These are phyloP conservation scores for Sclerotinia spermophila DNA, from an alignment of 2,329 filamentous ascomycete species.

Conservation along the genomic window DNA sequence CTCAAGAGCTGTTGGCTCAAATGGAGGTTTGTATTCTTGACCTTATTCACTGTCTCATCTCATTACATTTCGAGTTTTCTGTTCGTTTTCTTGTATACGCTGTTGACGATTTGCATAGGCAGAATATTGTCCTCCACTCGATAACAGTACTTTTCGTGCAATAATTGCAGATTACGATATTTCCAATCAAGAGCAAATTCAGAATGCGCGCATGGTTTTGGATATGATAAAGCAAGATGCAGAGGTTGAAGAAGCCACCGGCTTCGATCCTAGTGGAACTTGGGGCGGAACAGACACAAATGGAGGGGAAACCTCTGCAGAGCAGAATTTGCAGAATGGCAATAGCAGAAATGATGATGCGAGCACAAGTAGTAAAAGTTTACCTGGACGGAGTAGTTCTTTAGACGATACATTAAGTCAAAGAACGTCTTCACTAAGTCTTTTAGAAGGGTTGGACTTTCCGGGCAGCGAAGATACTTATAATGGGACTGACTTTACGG, in stretches of 20 bases:
- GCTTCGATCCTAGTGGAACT: slow-evolving; percentile 75
- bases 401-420: slow-evolving; percentile 35
- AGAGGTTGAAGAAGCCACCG: slow-evolving; percentile 63
- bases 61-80: not conserved
- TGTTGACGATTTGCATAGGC: slow-evolving; percentile 2
- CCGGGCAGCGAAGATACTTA: slow-evolving; percentile 45
- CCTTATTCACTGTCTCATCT: not conserved
- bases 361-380: slow-evolving; percentile 29
- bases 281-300: slow-evolving; percentile 42
- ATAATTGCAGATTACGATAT: slow-evolving; percentile 74
- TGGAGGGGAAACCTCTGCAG: not conserved
- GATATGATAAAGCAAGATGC: slow-evolving; percentile 64
- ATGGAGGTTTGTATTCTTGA: slow-evolving; percentile 12
- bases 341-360: slow-evolving; percentile 19
- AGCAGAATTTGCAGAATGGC: slow-evolving; percentile 21
- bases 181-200: slow-evolving; percentile 47
- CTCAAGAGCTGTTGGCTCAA: slow-evolving; percentile 5
- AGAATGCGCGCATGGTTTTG: slow-evolving; percentile 56
- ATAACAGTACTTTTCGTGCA: slow-evolving; percentile 61
- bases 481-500: slow-evolving; percentile 36
- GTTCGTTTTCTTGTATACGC: not conserved
- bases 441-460: slow-evolving; percentile 29
- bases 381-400: slow-evolving; percentile 29
- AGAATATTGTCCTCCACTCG: slow-evolving; percentile 21
- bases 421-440: slow-evolving; percentile 27